Base-by-base conservation (phyloP, 202 grass and related monocot genomes). In the Elaeis oleifera region DNA sequence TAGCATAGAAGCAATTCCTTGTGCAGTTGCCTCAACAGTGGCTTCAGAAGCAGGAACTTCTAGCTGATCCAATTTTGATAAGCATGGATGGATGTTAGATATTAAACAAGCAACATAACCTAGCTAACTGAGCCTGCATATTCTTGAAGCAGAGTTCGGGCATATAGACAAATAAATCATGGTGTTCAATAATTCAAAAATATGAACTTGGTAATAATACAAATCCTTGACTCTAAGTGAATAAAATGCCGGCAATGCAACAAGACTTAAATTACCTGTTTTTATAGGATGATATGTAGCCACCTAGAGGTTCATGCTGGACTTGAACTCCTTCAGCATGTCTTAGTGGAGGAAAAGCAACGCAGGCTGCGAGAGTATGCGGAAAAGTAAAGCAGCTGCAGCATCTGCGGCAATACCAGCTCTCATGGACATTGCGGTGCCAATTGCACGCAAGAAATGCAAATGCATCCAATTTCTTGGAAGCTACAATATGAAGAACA, bases 391-490 rank as follows among this genome's bases (percentile, higher is more conserved):
- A 68, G 88, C 94, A 53, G 94, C 94, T 49, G 94, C 72, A 26
- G 88, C 81, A 86, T 99, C 94, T 66, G 94, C 88, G 64, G 94
- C 94, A 20, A 99, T 94, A 53, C 94, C 81, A 58, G 82, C 85
- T 81, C 88, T 83, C 94, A 94, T 99, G 60, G 94, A 99, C 94
- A 99, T 99, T 58, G 94, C 94, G 31, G 80, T 99, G 73, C 94
- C 94, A 59, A 99, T 89, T 0, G 94, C 88, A 52, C 94, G 88
- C 69, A 99, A 68, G 71, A 99, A 99, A 77, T 99, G 94, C 55
- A 99, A 82, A 76, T 99, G 94, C 82, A 99, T 71, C 94, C 94
- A 99, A 65, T 87, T 94, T 78, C 87, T 99, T 16, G 94, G 94
- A 76, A 99, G 83, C 94, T 97, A 61, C 21, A 80, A 50, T 61